Evolutionary conservation across 2,329 filamentous ascomycete species (phyloP), one percentile per base, ranked within the genome.

Genomic region (Dactylellina drechsleri): DNA sequence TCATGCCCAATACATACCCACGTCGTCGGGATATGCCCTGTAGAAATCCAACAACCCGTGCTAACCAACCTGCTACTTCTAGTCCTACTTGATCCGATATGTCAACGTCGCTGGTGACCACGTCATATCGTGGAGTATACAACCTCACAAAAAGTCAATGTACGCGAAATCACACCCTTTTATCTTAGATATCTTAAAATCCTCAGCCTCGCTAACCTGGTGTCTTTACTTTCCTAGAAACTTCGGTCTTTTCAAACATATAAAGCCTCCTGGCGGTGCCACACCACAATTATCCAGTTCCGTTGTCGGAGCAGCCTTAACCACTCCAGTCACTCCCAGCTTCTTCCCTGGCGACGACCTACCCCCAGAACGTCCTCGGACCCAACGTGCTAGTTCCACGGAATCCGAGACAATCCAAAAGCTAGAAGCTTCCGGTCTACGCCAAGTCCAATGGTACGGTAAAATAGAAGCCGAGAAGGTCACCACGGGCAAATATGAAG

Each of bases 51-150:
- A 36, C 31, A 10, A 1, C 10, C 31, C 6, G 6, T 36, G 6
- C 76, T 67, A 60, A 26, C 57, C 49, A 60, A 60, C 57, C 20
- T 49, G 57, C 57, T 18, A 18, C 7, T 31, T 64, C 10, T 79
- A 98, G 95, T 97, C 93, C 77, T 99, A 99, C 84, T 93, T 99
- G 79, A 92, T 99, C 68, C 92, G 95, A 81, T 99, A 95, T 94
- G 92, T 97, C 79, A 91, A 92, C 81, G 94, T 97, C 79, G 90
- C 93, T 66, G 90, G 92, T 77, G 91, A 91, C 64, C 90, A 97
- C 82, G 97, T 93, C 59, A 93, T 99, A 79, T 97, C 93, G 15
- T 99, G 95, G 95, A 97, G 92, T 80, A 88, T 99, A 45, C 93
- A 98, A 81, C 95, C 95, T 50, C 93, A 98, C 82, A 98, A 96